phyloP scores from a whole-genome alignment of 2,329 filamentous ascomycete species.

The Pseudogymnoascus sp. region DNA sequence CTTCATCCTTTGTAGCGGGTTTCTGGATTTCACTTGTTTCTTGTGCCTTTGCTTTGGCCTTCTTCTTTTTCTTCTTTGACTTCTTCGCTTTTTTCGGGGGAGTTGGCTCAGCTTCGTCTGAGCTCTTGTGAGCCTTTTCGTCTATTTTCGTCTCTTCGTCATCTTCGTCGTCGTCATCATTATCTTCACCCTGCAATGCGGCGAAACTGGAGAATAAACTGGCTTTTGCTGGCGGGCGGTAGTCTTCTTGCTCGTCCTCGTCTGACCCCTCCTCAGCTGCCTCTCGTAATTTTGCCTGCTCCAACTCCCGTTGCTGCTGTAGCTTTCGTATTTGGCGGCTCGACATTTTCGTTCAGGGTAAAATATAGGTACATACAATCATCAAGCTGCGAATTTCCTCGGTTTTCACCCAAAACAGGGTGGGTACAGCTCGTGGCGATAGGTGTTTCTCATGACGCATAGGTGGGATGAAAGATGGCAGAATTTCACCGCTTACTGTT shows the following conservation, averaged over 20 bases:
- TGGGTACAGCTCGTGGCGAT: background rate
- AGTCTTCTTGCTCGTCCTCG: constrained; percentile 24
- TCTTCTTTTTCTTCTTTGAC: constrained; percentile 53
- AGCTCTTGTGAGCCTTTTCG: constrained; percentile 21
- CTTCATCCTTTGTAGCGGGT: constrained; percentile 24
- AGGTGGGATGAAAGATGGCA: background rate
- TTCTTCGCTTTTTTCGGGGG: constrained; percentile 47
- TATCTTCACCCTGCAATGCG: constrained; percentile 34
- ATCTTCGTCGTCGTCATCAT: constrained; percentile 29
- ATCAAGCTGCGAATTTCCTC: background rate
- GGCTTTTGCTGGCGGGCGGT: constrained; percentile 33
- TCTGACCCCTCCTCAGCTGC: constrained; percentile 20
- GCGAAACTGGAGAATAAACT: constrained; percentile 50
- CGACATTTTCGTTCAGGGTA: constrained; percentile 23
- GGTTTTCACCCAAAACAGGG: background rate
- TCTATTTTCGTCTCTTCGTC: constrained; percentile 27
- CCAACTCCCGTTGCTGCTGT: constrained; percentile 29
- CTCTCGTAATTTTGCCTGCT: constrained; percentile 20
- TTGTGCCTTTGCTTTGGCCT: constrained; percentile 31
- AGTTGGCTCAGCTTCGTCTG: constrained; percentile 30
- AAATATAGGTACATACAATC: background rate
- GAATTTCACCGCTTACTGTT: background rate
- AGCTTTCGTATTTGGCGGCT: constrained; percentile 30
- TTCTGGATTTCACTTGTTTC: constrained; percentile 23
- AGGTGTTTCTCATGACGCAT: constrained; percentile 5